Base-by-base conservation (phyloP, 2,329 filamentous ascomycete species). In the Zalaria sp. region DNA sequence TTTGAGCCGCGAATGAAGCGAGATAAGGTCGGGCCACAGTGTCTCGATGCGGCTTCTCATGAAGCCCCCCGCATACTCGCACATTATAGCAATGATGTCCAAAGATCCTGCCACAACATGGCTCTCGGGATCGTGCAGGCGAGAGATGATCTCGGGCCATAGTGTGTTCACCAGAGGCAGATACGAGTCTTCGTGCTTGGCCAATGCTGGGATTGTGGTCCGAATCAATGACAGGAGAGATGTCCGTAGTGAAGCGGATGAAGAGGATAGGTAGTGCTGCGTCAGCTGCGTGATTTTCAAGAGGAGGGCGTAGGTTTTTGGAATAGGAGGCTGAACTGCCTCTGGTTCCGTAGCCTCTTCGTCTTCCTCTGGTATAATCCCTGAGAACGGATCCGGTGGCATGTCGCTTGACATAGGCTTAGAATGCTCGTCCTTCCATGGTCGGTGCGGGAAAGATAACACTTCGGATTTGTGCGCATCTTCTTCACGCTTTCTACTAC, bases 251-350 rank as follows among this genome's bases (percentile, higher is more conserved):
- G 77, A 74, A 0, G 88, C 78, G 0, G 86, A 88, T 0, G 84
- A 79, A 0, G 86, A 88, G 4, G 89, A 87, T 7, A 98, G 73
- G 59, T 95, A 91, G 57, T 94, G 81, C 54, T 94, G 88, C 4
- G 87, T 89, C 1, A 93, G 76, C 38, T 75, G 75, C 25, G 87
- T 77, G 43, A 98, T 91, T 43, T 80, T 81, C 29, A 86, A 71
- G 3, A 96, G 74, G 7, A 95, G 72, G n/a, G 70, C 70, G 59
- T 93, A 93, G 0, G 83, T 84, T 49, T 83, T 81, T 31, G 73
- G 63, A 1, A 79, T 79, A n/a, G 79, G 76, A 18, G 73, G 68
- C 43, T 75, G 71, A 10, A 35, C 29, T 5, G 34, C 25, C n/a
- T 58, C 52, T 27, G 55, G 49, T 7, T 54, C 44, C 26, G 51